Evolutionary conservation across 2,329 filamentous ascomycete genomes (phyloP).

Genomic region (Aspergillus felis): DNA sequence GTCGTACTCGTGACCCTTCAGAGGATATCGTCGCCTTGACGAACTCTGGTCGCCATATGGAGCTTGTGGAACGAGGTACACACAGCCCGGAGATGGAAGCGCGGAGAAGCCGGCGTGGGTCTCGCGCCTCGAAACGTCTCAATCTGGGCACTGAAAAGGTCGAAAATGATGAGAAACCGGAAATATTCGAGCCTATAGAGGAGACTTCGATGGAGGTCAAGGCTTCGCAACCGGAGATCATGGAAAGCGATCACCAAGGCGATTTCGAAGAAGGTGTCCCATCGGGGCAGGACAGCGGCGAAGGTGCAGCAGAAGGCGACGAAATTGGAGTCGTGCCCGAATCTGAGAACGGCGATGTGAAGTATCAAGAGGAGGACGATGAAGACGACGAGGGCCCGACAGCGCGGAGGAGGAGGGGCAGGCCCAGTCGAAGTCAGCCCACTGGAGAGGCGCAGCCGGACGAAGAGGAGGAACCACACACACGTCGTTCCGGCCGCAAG

Average conservation of each 20-base stretch:
- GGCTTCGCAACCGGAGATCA: slow-evolving; percentile 39
- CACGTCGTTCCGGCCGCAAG: slow-evolving; percentile 38
- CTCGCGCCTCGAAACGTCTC: slow-evolving; percentile 39
- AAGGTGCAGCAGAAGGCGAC: slow-evolving; percentile 28
- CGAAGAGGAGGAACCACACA: slow-evolving; percentile 27
- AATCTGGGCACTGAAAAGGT: slow-evolving; percentile 28
- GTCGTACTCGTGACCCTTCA: slow-evolving; percentile 55
- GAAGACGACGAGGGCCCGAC: slow-evolving; percentile 56
- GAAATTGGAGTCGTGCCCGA: slow-evolving; percentile 38
- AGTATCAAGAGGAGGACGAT: slow-evolving; percentile 45
- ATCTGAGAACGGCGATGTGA: slow-evolving; percentile 37
- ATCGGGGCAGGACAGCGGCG: slow-evolving; percentile 16
- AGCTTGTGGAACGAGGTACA: slow-evolving; percentile 52
- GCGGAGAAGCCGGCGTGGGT: slow-evolving; percentile 18
- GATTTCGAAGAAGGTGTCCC: slow-evolving; percentile 31
- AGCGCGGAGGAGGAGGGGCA: slow-evolving; percentile 44
- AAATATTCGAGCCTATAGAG: slow-evolving; percentile 50
- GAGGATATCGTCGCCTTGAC: slow-evolving; percentile 56
- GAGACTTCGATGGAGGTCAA: slow-evolving; percentile 35
- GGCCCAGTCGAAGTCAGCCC: slow-evolving; percentile 20
- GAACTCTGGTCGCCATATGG: slow-evolving; percentile 55
- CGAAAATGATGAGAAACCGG: slow-evolving; percentile 16
- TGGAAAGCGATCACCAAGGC: slow-evolving; percentile 39
- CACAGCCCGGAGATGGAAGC: slow-evolving; percentile 45
- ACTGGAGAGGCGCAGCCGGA: slow-evolving; percentile 26